Evolutionary conservation across 2,329 filamentous ascomycete genomes (phyloP).

Genomic region (Aspergillus unguis): DNA sequence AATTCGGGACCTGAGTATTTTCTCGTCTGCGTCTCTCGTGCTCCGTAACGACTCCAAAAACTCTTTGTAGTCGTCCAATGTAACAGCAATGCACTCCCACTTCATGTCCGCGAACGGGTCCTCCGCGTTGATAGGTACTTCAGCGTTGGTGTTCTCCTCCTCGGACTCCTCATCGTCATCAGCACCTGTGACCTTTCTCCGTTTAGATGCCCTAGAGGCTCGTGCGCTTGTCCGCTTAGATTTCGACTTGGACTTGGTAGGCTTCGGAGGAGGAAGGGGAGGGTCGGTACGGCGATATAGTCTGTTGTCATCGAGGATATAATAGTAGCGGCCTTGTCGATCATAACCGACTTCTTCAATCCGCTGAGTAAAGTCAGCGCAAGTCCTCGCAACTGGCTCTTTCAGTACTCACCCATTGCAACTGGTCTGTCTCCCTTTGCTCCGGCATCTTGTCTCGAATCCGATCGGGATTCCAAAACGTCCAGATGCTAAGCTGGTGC

Average conservation of each 20-base stretch:
- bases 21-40: conserved; percentile 81
- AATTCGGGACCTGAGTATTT: conserved; percentile 67
- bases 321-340: conserved; percentile 78
- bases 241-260: conserved; percentile 62
- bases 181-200: conserved; percentile 54
- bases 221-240: conserved; percentile 63
- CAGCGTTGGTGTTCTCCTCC: conserved; percentile 44
- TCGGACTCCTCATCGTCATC: conserved; percentile 39
- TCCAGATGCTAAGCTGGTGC: conserved; percentile 86
- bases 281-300: conserved; percentile 85
- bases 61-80: conserved; percentile 68
- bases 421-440: conserved; percentile 75
- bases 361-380: conserved; percentile 34
- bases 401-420: conserved; percentile 67
- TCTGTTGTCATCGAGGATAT: conserved; percentile 88
- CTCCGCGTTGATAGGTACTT: conserved; percentile 42
- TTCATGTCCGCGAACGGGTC: conserved; percentile 71
- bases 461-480: conserved; percentile 79
- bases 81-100: conserved; percentile 90
- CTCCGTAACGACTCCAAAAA: conserved; percentile 71
- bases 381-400: background rate
- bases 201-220: conserved; percentile 66
- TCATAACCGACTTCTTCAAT: conserved; percentile 69
- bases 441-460: conserved; percentile 84
- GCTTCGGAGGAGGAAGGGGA: conserved; percentile 55